phyloP scores from a whole-genome alignment of 2,329 filamentous ascomycete species.

The Exophiala lecanii-corni region DNA sequence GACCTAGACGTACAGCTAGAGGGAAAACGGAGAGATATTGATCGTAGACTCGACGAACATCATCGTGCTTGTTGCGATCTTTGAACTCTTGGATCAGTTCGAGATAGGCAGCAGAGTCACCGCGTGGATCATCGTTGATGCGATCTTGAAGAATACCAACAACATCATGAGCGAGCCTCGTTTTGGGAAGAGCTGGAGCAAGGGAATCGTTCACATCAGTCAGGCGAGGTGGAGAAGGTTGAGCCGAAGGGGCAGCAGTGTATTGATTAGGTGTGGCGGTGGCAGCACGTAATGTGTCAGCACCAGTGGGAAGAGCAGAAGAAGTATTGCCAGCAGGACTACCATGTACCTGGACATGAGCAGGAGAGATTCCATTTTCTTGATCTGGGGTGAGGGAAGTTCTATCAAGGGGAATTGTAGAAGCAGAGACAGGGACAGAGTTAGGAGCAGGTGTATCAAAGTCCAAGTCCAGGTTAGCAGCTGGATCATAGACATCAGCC shows the following conservation, averaged over 20 bases:
- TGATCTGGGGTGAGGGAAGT: conserved; percentile 58
- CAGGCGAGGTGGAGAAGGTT: conserved; percentile 21
- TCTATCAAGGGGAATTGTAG: conserved; percentile 27
- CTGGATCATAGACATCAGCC: conserved; percentile 28
- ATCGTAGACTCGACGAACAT: conserved; percentile 74
- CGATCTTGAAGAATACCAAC: conserved; percentile 82
- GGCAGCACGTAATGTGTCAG: conserved; percentile 36
- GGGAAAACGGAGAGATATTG: conserved; percentile 86
- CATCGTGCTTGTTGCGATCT: conserved; percentile 74
- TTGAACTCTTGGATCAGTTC: conserved; percentile 80
- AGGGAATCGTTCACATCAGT: conserved; percentile 25
- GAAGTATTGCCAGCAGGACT: conserved; percentile 43
- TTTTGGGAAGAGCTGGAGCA: conserved; percentile 36
- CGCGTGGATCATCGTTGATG: conserved; percentile 85
- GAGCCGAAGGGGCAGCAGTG: conserved; percentile 18
- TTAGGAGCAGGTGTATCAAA: conserved; percentile 19
- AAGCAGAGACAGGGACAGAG: conserved; percentile 1
- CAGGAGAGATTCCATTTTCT: conserved; percentile 41
- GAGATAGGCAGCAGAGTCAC: conserved; percentile 89
- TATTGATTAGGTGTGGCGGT: conserved; percentile 41
- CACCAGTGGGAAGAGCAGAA: conserved; percentile 42
- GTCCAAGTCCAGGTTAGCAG: conserved; percentile 23
- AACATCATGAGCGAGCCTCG: conserved; percentile 65
- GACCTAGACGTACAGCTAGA: conserved; percentile 76
- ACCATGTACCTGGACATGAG: conserved; percentile 46